A percentile compares a stretch with the other conserved stretches of the same genome.
Evolutionary conservation across 345 rosid species (phyloP).

Genomic region (Linum trigynum): DNA sequence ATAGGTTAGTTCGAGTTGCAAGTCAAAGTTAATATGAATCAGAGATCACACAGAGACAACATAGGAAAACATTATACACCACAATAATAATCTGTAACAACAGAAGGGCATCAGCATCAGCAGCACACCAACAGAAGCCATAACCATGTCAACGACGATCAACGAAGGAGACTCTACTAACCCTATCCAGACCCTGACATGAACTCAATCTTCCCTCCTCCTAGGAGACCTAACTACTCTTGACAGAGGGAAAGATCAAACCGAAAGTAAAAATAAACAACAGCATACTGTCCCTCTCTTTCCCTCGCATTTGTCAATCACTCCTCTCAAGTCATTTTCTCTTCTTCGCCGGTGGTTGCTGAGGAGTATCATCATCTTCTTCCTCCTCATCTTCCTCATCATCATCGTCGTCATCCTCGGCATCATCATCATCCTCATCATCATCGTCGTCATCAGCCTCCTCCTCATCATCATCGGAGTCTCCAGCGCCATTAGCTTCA

Average conservation of each 20-base stretch:
- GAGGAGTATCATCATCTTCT: slow-evolving; percentile 24
- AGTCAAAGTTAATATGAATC: not conserved
- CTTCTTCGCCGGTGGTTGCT: slow-evolving; percentile 54
- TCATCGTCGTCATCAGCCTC: slow-evolving; percentile 45
- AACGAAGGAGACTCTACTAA: slow-evolving; percentile 6
- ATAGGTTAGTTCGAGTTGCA: too few species aligned
- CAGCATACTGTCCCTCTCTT: not conserved
- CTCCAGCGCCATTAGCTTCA: slow-evolving; percentile 36
- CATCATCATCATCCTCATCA: slow-evolving; percentile 45
- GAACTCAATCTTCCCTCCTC: slow-evolving; percentile 9
- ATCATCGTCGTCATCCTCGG: slow-evolving; percentile 29
- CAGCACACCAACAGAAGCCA: not conserved
- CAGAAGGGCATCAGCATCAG: not conserved
- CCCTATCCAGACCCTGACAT: slow-evolving; percentile 14
- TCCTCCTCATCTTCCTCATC: slow-evolving; percentile 18
- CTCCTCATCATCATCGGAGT: slow-evolving; percentile 55
- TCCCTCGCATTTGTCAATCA: not conserved
- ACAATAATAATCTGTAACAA: slow-evolving; percentile 6
- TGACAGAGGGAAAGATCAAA: not conserved
- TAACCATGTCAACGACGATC: not conserved
- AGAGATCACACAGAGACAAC: not conserved
- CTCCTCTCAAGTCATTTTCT: slow-evolving; percentile 34
- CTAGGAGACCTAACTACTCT: slow-evolving; percentile 9
- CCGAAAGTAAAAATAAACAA: not conserved
- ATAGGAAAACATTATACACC: slow-evolving; percentile 10